Evolutionary conservation across 2,329 filamentous ascomycete species (phyloP).

Genomic region (Emmonsiellopsis sp.): DNA sequence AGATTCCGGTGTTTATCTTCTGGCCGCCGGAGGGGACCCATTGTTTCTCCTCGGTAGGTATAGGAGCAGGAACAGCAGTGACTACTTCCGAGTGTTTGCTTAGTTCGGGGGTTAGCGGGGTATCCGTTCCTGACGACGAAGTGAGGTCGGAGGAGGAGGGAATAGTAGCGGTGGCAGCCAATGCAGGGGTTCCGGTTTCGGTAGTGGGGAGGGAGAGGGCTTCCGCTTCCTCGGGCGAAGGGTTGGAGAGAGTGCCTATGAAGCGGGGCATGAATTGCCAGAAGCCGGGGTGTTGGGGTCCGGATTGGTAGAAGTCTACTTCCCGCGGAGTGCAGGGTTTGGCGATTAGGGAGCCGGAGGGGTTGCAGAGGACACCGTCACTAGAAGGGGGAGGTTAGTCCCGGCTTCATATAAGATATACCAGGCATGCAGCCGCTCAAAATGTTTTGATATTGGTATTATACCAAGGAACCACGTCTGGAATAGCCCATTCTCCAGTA

Average conservation of each 20-base stretch:
- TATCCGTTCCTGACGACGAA: constrained; percentile 10
- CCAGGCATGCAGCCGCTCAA: too few species aligned
- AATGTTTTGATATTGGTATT: too few species aligned
- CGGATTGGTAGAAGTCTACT: constrained; percentile 80
- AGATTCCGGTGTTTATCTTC: constrained; percentile 65
- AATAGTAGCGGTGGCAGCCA: constrained; percentile 13
- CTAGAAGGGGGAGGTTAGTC: constrained; percentile 37
- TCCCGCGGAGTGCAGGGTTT: constrained; percentile 86
- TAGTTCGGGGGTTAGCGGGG: constrained; percentile 13
- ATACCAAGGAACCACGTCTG: too few species aligned
- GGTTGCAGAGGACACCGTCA: constrained; percentile 80
- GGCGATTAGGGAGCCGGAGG: constrained; percentile 75
- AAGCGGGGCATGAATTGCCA: constrained; percentile 73
- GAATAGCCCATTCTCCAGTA: too few species aligned
- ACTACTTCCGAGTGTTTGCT: constrained; percentile 16
- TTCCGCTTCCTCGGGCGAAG: constrained; percentile 36
- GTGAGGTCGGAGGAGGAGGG: constrained; percentile 13
- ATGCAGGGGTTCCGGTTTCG: constrained; percentile 17
- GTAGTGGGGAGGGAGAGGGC: constrained; percentile 38
- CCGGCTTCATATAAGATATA: background rate
- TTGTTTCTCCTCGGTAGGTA: constrained; percentile 15
- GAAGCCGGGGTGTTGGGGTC: constrained; percentile 60
- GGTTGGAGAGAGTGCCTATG: constrained; percentile 69
- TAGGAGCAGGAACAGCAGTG: constrained; percentile 15
- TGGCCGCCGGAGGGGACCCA: constrained; percentile 46